A percentile compares a stretch with the other conserved stretches of the same genome.
Conservation (phyloP, 768 basidiomycete genomes). For the Serendipita sp. region DNA sequence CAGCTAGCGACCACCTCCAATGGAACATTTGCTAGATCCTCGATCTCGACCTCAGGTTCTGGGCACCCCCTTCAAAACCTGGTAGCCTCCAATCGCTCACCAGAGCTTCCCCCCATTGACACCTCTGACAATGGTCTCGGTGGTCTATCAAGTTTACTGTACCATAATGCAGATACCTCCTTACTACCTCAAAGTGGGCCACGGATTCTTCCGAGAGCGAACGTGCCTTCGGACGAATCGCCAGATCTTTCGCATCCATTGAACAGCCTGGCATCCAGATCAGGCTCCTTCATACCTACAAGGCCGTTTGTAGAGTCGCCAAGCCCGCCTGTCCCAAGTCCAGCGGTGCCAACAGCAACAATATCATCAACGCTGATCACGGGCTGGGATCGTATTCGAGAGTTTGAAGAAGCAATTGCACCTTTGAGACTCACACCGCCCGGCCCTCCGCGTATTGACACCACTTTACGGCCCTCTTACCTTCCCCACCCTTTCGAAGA, state of each 20-base stretch:
- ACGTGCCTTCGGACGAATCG: neutral
- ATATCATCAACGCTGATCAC: neutral
- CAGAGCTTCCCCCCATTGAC: neutral
- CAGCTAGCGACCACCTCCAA: neutral
- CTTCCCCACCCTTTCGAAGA: slow-evolving; percentile 5
- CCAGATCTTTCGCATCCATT: neutral
- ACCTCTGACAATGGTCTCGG: neutral
- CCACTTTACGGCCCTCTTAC: neutral
- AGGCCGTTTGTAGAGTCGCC: slow-evolving; percentile 2
- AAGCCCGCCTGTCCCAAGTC: neutral
- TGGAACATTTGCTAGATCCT: neutral
- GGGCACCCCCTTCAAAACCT: neutral
- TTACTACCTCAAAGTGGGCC: too few species aligned
- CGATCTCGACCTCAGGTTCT: neutral
- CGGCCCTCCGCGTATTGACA: neutral
- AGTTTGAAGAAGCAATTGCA: slow-evolving; percentile 3
- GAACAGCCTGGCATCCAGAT: neutral
- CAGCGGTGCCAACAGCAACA: neutral
- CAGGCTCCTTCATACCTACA: neutral
- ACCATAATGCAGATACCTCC: neutral
- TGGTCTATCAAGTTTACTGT: neutral
- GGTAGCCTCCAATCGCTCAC: neutral
- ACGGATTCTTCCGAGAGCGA: neutral
- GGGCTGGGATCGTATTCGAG: neutral
- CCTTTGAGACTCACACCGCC: neutral